A percentile compares a stretch with the other conserved stretches of the same genome.
phyloP scores from a whole-genome alignment of 352 stramenopile species.

The Phytophthora fragariaefolia region DNA sequence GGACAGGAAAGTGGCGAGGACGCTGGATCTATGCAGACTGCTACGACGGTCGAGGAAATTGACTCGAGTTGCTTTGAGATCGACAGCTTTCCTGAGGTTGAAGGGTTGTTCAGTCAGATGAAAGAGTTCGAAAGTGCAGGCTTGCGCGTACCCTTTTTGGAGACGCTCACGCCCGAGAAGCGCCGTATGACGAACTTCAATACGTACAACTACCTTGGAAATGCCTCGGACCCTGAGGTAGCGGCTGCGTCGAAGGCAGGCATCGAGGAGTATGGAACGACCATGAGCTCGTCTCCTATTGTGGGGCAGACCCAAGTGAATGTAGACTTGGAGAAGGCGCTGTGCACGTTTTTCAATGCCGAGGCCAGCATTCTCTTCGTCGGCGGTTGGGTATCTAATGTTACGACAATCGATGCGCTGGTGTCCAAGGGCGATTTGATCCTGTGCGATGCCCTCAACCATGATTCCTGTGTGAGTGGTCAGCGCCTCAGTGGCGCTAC shows the following conservation, averaged over 20 bases:
- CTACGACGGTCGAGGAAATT: constrained; percentile 63
- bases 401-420: constrained; percentile 77
- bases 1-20: constrained; percentile 39
- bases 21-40: constrained; percentile 34
- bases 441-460: constrained; percentile 80
- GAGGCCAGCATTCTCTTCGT: constrained; percentile 72
- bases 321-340: constrained; percentile 66
- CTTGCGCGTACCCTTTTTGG: constrained; percentile 70
- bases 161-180: constrained; percentile 74
- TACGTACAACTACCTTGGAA: constrained; percentile 88
- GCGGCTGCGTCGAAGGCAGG: constrained; percentile 59
- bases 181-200: constrained; percentile 86
- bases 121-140: constrained; percentile 77
- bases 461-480: constrained; percentile 82
- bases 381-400: constrained; percentile 80
- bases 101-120: constrained; percentile 70
- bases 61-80: constrained; percentile 75
- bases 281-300: constrained; percentile 85
- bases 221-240: constrained; percentile 65
- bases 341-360: constrained; percentile 69
- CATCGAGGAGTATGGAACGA: constrained; percentile 78
- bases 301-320: constrained; percentile 79
- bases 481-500: constrained; percentile 80
- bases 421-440: constrained; percentile 81
- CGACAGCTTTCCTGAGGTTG: constrained; percentile 68